Evolutionary conservation across 352 stramenopile genomes (phyloP), one percentile per base, ranked within the genome.

Genomic region (Stephanocyclus meneghinianus): DNA sequence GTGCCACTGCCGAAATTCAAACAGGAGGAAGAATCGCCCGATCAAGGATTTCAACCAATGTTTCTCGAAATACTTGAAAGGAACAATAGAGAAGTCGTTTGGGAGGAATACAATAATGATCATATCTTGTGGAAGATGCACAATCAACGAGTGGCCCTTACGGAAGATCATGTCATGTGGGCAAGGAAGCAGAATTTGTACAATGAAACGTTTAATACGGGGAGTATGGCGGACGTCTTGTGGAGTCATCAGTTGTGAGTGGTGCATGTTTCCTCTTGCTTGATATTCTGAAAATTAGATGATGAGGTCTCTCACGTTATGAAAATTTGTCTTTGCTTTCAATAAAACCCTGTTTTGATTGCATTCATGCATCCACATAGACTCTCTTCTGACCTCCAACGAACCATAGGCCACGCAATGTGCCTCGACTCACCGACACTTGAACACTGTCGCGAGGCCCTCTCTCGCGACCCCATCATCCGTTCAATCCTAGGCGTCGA

Each of bases 121-220:
- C 60, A 68, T 56, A 68, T 72, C 13, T 74, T 85, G 53, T 80
- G 71, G 80, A 78, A 89, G 30, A 83, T 91, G 67, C 86, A 92
- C 65, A 51, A 89, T 10, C 77, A 91, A 61, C 80, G 87, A 45
- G 62, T 90, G 59, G 57, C 65, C 5, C 68, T 86, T 68, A 81
- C 76, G 21, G 80, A 86, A 68, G 69, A 83, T 74, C 80, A 86
- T 76, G 80, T 86, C 18, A 84, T 86, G 80, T 86, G 80, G 84
- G 89, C 86, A 48, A 81, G 88, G 26, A 92, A 91, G 67, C 53
- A 84, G 18, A 93, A 93, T 83, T 71, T 93, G 61, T 93, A 93
- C 73, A 93, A 91, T 77, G 87, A 93, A 48, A 91, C 82, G 15
- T 92, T 92, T 64, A 92, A 93, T 83, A 83, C 71, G 8, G 83